These are phyloP conservation scores for Citrus australasica DNA, from an alignment of 345 rosid species.

Conservation along the genomic window DNA sequence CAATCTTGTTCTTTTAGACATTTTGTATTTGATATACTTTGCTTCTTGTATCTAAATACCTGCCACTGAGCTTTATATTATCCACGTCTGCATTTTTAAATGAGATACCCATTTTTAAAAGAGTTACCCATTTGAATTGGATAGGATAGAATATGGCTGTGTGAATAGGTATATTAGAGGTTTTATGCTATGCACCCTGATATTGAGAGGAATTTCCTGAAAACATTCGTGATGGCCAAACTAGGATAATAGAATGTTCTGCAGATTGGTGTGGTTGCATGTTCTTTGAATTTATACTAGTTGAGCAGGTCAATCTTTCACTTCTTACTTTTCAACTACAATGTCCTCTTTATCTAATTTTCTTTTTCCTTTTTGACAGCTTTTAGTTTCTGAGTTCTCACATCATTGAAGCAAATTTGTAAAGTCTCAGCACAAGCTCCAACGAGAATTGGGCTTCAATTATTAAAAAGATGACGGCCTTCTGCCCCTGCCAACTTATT, in stretches of 20 bases:
- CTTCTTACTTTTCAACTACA: not conserved
- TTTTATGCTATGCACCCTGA: not conserved
- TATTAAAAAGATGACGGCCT: not conserved
- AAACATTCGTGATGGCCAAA: not conserved
- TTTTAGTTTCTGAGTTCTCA: slow-evolving; percentile 1
- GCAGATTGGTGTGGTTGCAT: not conserved
- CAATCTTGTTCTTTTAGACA: not conserved
- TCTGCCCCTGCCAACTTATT: slow-evolving; percentile 14
- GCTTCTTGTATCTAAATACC: not conserved
- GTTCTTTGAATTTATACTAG: not conserved
- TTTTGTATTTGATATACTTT: not conserved
- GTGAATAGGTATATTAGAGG: not conserved
- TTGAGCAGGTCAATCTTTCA: not conserved
- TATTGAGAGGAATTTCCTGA: not conserved
- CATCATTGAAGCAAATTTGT: not conserved
- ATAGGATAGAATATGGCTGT: not conserved
- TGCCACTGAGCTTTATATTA: not conserved
- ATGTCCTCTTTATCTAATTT: not conserved
- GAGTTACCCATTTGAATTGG: not conserved
- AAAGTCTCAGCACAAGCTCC: slow-evolving; percentile 14
- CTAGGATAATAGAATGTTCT: not conserved
- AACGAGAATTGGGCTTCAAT: not conserved
- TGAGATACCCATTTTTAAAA: not conserved
- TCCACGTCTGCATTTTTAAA: not conserved
- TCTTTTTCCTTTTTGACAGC: slow-evolving; percentile 8